Conservation (phyloP, 345 rosid genomes). For the Alliaria petiolata region DNA sequence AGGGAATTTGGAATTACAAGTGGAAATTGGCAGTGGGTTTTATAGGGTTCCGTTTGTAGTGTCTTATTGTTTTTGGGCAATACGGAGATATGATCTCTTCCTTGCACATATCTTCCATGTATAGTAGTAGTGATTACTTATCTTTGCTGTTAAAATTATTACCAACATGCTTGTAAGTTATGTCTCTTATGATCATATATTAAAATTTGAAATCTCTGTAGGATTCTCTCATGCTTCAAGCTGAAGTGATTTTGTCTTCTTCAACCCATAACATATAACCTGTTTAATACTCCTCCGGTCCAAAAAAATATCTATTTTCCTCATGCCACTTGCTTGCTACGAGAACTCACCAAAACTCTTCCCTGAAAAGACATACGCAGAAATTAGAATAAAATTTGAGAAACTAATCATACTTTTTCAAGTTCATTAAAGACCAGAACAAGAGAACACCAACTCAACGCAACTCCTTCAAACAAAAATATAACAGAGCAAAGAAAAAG, state of each 20-base stretch:
- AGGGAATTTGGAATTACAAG: background rate
- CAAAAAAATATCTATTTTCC: background rate
- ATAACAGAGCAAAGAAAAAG: background rate
- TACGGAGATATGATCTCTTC: background rate
- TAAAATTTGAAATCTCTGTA: constrained; percentile 21
- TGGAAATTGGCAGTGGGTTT: background rate
- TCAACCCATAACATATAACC: constrained; percentile 4
- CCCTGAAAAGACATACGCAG: constrained; percentile 13
- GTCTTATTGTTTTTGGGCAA: too few relatives aligned
- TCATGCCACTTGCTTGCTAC: constrained; percentile 1
- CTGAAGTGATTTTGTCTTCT: constrained; percentile 34
- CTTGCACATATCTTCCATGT: background rate
- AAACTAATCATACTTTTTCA: background rate
- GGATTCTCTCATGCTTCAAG: constrained; percentile 98
- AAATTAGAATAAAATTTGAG: constrained; percentile 3
- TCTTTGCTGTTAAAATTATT: background rate
- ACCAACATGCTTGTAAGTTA: background rate
- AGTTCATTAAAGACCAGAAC: background rate
- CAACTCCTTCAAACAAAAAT: background rate
- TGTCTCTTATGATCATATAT: background rate
- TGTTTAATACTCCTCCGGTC: constrained; percentile 10
- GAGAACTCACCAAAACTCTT: constrained; percentile 2
- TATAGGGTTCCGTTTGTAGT: background rate
- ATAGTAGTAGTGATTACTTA: background rate
- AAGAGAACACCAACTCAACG: background rate